Conservation (phyloP, 139 green algal genomes). For the Closterium sp. region DNA sequence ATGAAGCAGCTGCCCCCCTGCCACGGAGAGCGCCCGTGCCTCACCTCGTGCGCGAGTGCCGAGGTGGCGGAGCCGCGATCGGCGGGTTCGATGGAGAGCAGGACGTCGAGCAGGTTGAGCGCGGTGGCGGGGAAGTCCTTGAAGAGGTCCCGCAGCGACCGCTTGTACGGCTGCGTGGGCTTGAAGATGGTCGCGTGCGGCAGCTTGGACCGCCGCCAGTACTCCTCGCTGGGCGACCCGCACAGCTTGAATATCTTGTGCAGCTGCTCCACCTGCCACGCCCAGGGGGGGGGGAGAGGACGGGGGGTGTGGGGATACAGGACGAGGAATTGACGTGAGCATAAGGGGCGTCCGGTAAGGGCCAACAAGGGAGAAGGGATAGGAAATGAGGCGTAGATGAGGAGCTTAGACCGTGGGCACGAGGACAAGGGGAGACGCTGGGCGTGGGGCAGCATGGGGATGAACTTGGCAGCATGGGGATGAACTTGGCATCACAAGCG, state of each 20-base stretch:
- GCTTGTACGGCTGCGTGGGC: conserved; percentile 50
- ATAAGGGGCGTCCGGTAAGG: no score
- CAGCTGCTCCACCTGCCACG: conserved; percentile 52
- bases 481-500: no score
- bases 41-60: conserved; percentile 25
- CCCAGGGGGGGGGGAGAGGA: background rate
- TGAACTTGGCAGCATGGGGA: no score
- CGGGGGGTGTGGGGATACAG: background rate
- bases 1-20: no score
- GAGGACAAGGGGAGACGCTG: no score
- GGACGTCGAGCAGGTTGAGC: conserved; percentile 41
- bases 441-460: no score
- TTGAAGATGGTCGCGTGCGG: conserved; percentile 57
- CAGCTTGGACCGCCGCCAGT: conserved; percentile 50
- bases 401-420: no score
- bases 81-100: conserved; percentile 44
- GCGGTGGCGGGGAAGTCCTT: conserved; percentile 46
- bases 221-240: conserved; percentile 52
- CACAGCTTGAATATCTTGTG: conserved; percentile 60
- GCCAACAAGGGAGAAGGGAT: no score
- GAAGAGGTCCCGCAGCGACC: conserved; percentile 33
- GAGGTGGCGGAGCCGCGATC: conserved; percentile 39
- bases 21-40: no score
- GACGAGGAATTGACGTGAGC: no score
- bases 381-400: no score